These are phyloP conservation scores for Cyclostephanos invisitatus DNA, from an alignment of 108 stramenopile genomes.

Conservation along the genomic window DNA sequence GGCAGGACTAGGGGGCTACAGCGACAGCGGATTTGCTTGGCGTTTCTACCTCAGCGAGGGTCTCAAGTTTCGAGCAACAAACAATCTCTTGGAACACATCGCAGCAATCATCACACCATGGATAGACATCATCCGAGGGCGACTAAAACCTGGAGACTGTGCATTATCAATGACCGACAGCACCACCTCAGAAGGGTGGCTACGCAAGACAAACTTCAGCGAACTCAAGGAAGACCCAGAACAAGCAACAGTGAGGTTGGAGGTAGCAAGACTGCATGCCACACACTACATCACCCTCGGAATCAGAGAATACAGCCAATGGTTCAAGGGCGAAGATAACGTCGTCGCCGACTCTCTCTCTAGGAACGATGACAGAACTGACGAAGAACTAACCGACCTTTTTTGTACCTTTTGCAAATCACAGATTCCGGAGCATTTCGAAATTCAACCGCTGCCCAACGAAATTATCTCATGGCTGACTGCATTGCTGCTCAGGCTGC, in stretches of 20 bases:
- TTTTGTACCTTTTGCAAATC: background rate
- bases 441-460: background rate
- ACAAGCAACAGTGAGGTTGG: background rate
- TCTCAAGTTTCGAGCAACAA: background rate
- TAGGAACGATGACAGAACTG: background rate
- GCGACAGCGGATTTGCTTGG: background rate
- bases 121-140: background rate
- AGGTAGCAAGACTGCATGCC: background rate
- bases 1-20: background rate
- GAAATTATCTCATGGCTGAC: conserved; percentile 1
- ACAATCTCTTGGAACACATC: background rate
- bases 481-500: background rate
- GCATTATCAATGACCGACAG: background rate
- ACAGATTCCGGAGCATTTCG: background rate
- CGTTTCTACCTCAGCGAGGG: background rate
- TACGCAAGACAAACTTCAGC: background rate
- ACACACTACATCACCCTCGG: background rate
- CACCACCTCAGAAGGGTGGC: background rate
- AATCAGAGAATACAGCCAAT: conserved; percentile 3
- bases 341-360: background rate
- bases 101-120: background rate
- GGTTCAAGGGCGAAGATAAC: background rate
- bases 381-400: background rate
- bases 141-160: background rate
- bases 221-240: background rate